Base-by-base conservation (phyloP, 495 filamentous ascomycete genomes). In the Beverwykella pulmonaria region DNA sequence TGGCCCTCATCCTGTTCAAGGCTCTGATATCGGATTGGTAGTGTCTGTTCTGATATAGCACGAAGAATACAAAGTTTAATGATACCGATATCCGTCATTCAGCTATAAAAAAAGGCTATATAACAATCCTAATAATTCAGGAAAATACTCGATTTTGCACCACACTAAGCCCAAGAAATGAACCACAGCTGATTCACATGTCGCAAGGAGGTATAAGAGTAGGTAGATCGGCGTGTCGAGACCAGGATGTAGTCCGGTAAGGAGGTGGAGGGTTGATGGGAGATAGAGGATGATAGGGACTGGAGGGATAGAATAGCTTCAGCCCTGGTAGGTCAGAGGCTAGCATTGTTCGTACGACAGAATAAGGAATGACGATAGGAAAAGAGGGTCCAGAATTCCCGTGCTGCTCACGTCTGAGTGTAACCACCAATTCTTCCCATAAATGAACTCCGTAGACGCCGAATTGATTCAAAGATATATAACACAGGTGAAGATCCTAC, bases 401-500 rank as follows among this genome's bases (percentile, higher is more conserved):
- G 54, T 22, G 48, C 36, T 48, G 34, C 64, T 46, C 46, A 23
- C 26, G 25, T 19, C 30, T 27, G 22, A 30, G 26, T 47, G 53
- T 29, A 53, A 22, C 57, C 57, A 26, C 57, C 57, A 26, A 54
- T 61, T 61, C 34, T 47, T 20, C 39, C 56, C 56, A 5, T 25
- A 61, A 55, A 12, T 59, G 25, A 49, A 59, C 56, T 48, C 56
- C 56, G n/a, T 30, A 68, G 47, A 62, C 65, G 36, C 59, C 59
- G 20, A 60, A 25, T 50, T 48, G 19, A 49, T 34, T 25, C 50
- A 50, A 58, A 46, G 32, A 46, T 68, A 68, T 68, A 68, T 61
- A 63, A 68, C 58, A 62, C 65, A 57, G 47, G 49, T 65, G 63
- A 61, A 54, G 56, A 56, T 50, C n/a, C 29, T 56, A 32, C 57